Percentiles rank a stretch among this genome's conserved stretches.
Conservation (phyloP, 2,329 filamentous ascomycete genomes). For the Arthroderma sp. region DNA sequence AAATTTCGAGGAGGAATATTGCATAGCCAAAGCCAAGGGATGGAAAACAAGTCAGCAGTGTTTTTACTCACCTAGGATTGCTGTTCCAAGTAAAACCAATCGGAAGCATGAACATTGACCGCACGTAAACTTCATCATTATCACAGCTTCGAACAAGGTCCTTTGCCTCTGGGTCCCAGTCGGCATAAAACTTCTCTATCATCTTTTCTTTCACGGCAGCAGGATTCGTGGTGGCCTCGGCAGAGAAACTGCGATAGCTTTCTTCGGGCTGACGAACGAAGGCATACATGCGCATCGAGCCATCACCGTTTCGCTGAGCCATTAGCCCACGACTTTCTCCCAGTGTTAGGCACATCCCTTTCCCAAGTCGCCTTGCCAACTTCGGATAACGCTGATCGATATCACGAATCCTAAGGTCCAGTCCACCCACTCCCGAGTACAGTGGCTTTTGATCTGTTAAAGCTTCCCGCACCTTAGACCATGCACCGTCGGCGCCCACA, state of each 20-base stretch:
- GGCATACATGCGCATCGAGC: not conserved
- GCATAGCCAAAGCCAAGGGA: not conserved
- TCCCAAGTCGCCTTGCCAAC: conserved; percentile 14
- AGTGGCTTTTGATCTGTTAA: conserved; percentile 13
- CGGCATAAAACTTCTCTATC: conserved; percentile 9
- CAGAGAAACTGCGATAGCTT: not conserved
- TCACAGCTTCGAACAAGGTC: conserved; percentile 14
- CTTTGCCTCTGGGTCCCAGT: conserved; percentile 12
- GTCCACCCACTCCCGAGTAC: conserved; percentile 13
- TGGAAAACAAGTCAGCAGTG: too few species aligned
- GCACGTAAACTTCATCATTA: conserved; percentile 8
- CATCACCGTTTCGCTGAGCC: conserved; percentile 12
- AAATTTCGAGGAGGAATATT: not conserved
- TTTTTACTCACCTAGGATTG: not conserved
- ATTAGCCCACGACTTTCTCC: conserved; percentile 16
- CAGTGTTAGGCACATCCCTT: conserved; percentile 17
- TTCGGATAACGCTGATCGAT: conserved; percentile 14
- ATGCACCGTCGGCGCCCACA: conserved; percentile 19
- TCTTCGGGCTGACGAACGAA: not conserved
- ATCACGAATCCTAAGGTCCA: conserved; percentile 12
- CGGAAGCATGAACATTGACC: conserved; percentile 15
- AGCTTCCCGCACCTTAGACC: conserved; percentile 14
- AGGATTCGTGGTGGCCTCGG: conserved; percentile 5
- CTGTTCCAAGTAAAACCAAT: conserved; percentile 10
- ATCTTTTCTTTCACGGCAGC: conserved; percentile 11